Evolutionary conservation across 164 flowering plant species (phyloP), one percentile per base, ranked within the genome.

Genomic region (Vitis cinerea): DNA sequence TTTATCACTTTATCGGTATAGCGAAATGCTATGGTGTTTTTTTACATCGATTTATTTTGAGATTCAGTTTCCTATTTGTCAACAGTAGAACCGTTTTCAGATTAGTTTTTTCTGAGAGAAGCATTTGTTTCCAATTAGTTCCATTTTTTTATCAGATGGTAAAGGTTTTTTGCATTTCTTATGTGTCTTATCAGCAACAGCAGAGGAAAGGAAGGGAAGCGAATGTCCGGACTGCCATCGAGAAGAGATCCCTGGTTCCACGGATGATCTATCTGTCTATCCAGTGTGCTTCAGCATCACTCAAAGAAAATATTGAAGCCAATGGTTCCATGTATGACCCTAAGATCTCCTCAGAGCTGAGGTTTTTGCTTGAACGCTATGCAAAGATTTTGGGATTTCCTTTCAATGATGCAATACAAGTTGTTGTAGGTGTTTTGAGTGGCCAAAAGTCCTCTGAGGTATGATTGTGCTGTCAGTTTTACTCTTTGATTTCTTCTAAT

Each of bases 191-290:
- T 56, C 82, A 73, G 81, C 74, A 69, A 37, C 29, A 75, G 47
- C 74, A 82, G 84, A 75, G 27, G 10, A 77, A 69, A 71, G 81
- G 82, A 63, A 79, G 82, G 72, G 89, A 91, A 75, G 73, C 67
- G 66, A 77, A 70, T 63, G 75, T 70, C 4, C 60, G 74, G 30
- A 77, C 74, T 74, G 63, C 67, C 13, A 72, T 91, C 73, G 86
- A 83, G 70, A 88, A 78, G 77, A 88, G 89, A 79, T 85, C 97
- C 44, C 83, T 90, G 74, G 77, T 95, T 72, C 99, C 99, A 29
- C 86, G 97, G 63, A 58, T 91, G 82, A 77, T 94, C 64, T 80
- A 84, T 79, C 73, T 92, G 56, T 85, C 96, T 49, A 80, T 92
- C 37, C 84, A 83, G 71, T 81, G 81, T 83, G 88, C 92, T 70